A percentile compares a stretch with the other conserved stretches of the same genome.
Evolutionary conservation across 805 yeast genomes (phyloP).

Genomic region (Teunomyces lycoperdinae): DNA sequence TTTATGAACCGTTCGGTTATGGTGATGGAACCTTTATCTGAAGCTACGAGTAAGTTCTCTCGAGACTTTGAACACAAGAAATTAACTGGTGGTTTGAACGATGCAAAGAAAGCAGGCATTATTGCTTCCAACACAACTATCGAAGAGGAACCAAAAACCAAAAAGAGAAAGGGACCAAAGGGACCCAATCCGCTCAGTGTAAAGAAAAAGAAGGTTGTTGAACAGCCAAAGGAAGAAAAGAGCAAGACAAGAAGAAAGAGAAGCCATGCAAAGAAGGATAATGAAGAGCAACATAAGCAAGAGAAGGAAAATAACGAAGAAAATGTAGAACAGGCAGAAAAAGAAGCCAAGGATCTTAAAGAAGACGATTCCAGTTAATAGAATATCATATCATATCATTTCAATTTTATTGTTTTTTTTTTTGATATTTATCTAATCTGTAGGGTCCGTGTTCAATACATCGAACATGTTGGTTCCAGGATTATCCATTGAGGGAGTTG

Average conservation of each 20-base stretch:
- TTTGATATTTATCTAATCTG: not conserved
- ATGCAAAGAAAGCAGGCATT: conserved; percentile 47
- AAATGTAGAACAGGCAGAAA: not conserved
- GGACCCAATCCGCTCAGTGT: conserved; percentile 90
- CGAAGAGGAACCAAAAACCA: conserved; percentile 18
- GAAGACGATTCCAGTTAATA: not conserved
- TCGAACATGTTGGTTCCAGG: conserved; percentile 6
- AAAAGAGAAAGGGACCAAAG: conserved; percentile 67
- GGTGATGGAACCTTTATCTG: conserved; percentile 92
- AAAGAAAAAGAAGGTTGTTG: conserved; percentile 61
- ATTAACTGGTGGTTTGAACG: conserved; percentile 76
- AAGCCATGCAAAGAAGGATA: conserved; percentile 2
- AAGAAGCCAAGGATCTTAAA: not conserved
- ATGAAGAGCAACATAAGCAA: not conserved
- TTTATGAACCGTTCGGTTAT: conserved; percentile 89
- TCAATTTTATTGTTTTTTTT: not conserved
- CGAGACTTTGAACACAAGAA: conserved; percentile 60
- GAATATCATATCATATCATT: not conserved
- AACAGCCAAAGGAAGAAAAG: conserved; percentile 9
- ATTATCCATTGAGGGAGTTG: not conserved
- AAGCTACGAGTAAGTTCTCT: conserved; percentile 49
- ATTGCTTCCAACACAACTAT: conserved; percentile 16
- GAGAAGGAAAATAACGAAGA: not conserved
- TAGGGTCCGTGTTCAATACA: conserved; percentile 5
- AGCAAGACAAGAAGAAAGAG: conserved; percentile 10